Base-by-base conservation (phyloP, 495 filamentous ascomycete species). In the Xanthoparmelia taractica region DNA sequence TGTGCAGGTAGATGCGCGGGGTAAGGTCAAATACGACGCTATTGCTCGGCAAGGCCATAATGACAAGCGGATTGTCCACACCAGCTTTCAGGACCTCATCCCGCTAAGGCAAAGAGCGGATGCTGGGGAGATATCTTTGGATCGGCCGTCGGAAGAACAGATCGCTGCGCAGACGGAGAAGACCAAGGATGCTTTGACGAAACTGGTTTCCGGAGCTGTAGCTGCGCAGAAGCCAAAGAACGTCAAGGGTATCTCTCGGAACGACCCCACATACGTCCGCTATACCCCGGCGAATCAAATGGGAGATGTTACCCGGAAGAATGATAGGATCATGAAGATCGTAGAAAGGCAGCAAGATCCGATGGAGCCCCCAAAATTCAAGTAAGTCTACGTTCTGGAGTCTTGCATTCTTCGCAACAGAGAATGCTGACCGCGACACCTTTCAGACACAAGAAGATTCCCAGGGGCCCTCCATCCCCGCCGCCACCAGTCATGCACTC, bases 331-430 rank as follows among this genome's bases (percentile, higher is more conserved):
- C 66, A 92, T 99, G 84, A 97, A 97, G 78, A 97, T 99, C 71
- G 90, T 97, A 50, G 90, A 96, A 72, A 80, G 90, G 43, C 94
- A 97, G 75, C 84, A 87, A 65, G 94, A 99, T 78, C 94, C 94
- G 0, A 94, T 99, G 89, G 95, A 97, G 70, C 95, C 95, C 18
- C 94, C 94, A 2, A 97, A 97, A 69, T 96, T 96, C 76, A 97
- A 97, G 73, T 52, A 29, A 29, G 48, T 31, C 48, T 48, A 31
- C 25, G 18, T 29, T 31, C 13, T 25, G 27, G 48, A 52, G 4
- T 8, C 2, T 15, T 29, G 13, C 15, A 2, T 52, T 29, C 27
- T 17, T 6, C 27, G 31, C 25, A 31, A 18, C 27, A 31, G 13
- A 17, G 4, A 29, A 52, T 31, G 27, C 48, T 52, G 48, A 52